A percentile compares a stretch with the other conserved stretches of the same genome.
Conservation (phyloP, 2,329 filamentous ascomycete genomes). For the Trichophaea hybrida region DNA sequence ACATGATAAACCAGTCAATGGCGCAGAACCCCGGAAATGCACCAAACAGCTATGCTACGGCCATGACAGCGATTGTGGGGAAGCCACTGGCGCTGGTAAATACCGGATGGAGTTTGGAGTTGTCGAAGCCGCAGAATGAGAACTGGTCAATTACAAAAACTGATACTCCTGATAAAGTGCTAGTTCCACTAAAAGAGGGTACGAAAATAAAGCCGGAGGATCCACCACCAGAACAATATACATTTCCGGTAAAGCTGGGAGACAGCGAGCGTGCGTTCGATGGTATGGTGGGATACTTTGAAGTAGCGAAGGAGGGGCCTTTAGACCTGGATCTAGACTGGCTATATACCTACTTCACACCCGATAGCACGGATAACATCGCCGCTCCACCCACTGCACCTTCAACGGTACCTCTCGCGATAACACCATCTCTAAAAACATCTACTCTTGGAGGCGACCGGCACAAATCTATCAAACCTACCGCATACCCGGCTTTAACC, state of each 20-base stretch:
- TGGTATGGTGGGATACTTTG: slow-evolving; percentile 34
- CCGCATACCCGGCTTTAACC: no score
- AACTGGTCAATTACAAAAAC: slow-evolving; percentile 14
- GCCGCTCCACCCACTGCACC: no score
- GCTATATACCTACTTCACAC: slow-evolving; percentile 26
- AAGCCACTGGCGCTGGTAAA: slow-evolving; percentile 35
- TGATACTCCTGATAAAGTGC: slow-evolving; percentile 12
- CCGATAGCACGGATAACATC: not conserved
- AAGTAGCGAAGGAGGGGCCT: not conserved
- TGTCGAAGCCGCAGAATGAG: slow-evolving; percentile 22
- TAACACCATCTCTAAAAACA: no score
- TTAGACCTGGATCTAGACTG: slow-evolving; percentile 16
- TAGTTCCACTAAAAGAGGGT: not conserved
- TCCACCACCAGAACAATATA: slow-evolving; percentile 24
- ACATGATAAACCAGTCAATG: slow-evolving; percentile 31
- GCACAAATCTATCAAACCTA: no score
- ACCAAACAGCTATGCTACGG: slow-evolving; percentile 32
- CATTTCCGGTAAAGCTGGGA: slow-evolving; percentile 32
- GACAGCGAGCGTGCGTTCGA: slow-evolving; percentile 30
- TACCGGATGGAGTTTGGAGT: slow-evolving; percentile 32
- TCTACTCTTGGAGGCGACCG: no score
- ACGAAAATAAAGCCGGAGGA: no score
- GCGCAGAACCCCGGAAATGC: slow-evolving; percentile 24
- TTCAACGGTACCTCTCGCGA: no score
- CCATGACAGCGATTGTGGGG: slow-evolving; percentile 31